Evolutionary conservation across 2,329 filamentous ascomycete genomes (phyloP), one percentile per base, ranked within the genome.

Genomic region (Apiospora phragmitis): DNA sequence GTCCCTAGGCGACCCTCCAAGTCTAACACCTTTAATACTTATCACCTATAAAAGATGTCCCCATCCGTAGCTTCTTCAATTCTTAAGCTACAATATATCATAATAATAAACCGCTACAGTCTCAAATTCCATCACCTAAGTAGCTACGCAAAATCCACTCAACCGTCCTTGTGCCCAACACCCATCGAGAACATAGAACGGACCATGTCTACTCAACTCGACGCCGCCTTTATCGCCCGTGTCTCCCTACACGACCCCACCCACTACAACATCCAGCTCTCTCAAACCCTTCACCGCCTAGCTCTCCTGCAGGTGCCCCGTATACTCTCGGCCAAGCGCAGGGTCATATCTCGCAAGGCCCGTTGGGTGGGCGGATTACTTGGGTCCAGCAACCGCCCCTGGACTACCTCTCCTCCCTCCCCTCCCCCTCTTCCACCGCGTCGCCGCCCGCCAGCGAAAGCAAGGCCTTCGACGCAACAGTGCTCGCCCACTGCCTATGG

Each of bases 321-420:
- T 72, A 70, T 66, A 72, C 70, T 29, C 71, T 72, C 29, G 67
- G 67, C 38, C 68, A 72, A 71, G 71, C 71, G 42, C 71, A 72
- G 65, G 42, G 26, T 47, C 71, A 72, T 67, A 72, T 72, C 49
- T 73, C 71, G 24, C 71, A 68, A 47, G 49, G 67, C 43, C 69
- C 67, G 67, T 49, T 73, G 45, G 68, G 68, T 45, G 38, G 45
- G 6, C 71, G 68, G 24, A 72, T 72, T n/a, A 45, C 68, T 21
- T 69, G 68, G 68, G 51, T 65, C 55, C 68, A 47, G 29, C 35
- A 65, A 32, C 14, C 68, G 68, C 68, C 68, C n/a, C 51, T 49
- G 68, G 68, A 65, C 26, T 69, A 41, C 16, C 65, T 67, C 29
- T 67, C 65, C 14, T 21, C 49, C 65, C 41, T 21, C 55, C 41